These are phyloP conservation scores for Dichotomocladium elegans DNA, from an alignment of 371 early-diverging fungal species.

Conservation along the genomic window DNA sequence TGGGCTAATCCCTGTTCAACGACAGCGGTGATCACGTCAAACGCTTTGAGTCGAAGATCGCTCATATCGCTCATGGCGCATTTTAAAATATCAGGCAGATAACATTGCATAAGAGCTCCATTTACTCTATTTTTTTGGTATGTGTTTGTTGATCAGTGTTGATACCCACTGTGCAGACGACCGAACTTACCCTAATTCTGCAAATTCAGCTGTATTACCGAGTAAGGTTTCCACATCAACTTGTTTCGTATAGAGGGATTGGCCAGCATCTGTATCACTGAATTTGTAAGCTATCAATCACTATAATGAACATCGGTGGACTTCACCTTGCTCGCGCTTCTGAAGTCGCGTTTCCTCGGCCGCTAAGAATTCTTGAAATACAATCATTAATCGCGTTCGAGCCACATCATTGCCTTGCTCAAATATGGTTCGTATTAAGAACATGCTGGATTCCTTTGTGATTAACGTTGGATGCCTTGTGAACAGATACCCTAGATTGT, in stretches of 20 bases:
- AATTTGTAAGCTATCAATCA: background rate
- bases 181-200: constrained; percentile 65
- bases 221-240: constrained; percentile 71
- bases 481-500: constrained; percentile 63
- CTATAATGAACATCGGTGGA: background rate
- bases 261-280: constrained; percentile 4
- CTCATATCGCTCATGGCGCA: constrained; percentile 54
- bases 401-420: constrained; percentile 37
- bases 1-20: constrained; percentile 86
- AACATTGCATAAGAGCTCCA: constrained; percentile 82
- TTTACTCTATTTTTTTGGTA: constrained; percentile 68
- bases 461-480: constrained; percentile 69
- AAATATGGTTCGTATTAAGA: constrained; percentile 70
- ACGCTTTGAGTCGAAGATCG: constrained; percentile 57
- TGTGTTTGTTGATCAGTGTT: too few species aligned
- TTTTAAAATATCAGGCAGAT: constrained; percentile 65
- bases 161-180: too few species aligned
- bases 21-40: constrained; percentile 74
- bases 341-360: constrained; percentile 54
- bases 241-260: constrained; percentile 23
- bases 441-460: constrained; percentile 49
- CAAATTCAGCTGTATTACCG: constrained; percentile 76
- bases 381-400: constrained; percentile 65
- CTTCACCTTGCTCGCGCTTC: constrained; percentile 35
- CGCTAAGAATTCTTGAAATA: constrained; percentile 67